Base-by-base conservation (phyloP, 129 eudicot species). In the Kitagawia praeruptora region DNA sequence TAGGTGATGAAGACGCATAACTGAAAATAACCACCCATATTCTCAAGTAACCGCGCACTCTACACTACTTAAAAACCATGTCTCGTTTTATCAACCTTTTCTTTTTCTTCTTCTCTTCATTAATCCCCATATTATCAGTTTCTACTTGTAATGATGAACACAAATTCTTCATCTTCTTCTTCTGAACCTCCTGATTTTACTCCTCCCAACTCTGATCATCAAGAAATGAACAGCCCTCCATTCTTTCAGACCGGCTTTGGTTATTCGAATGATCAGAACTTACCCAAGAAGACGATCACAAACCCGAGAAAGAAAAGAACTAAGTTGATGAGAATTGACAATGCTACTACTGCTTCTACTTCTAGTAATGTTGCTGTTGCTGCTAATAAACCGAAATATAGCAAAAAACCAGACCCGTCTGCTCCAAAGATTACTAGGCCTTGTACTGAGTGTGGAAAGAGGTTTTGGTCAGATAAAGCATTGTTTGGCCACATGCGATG, bases 401-500 rank as follows among this genome's bases (percentile, higher is more conserved):
- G 53, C 14, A 89, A 87, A 51, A 93, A 89, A 72, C 91, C 96
- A 0, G 92, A 93, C 87, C 92, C 89, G 0, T 47, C 46, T 81
- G 94, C 92, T 72, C 91, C 95, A 6, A 91, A 88, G 63, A 86
- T 91, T 66, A 91, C 89, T 45, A 77, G 79, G 16, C 95, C 97
- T 0, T 93, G 98, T 81, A 89, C 80, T 11, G 97, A 91, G 80
- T 93, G 97, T 63, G 96, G 98, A 44, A 89, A 81, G 86, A 84
- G 48, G 76, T 93, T 93, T 64, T 88, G 90, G 96, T 91, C 98
- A n/a, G 84, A 85, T 88, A 93, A 93, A 75, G 98, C 97, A 0
- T 79, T 93, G 27, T 93, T 81, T 49, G 98, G 98, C 28, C 98
- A 93, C 87, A 93, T 93, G 98, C 93, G 98, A 41, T 93, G 97